phyloP scores from a whole-genome alignment of 768 basidiomycete genomes.

The Hypholoma sublateritium region DNA sequence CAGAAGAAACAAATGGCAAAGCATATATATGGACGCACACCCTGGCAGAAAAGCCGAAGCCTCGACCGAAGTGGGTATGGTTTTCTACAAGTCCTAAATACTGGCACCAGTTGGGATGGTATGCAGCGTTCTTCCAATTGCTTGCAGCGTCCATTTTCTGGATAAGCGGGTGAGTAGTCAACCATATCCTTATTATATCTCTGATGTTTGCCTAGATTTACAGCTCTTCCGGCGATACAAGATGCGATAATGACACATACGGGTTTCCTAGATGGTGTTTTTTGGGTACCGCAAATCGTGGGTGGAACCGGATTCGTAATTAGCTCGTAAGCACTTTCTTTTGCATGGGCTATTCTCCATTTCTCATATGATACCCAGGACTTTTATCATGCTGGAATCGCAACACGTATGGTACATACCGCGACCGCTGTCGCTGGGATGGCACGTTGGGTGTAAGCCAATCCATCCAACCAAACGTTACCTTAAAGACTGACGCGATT shows the following conservation, averaged over 20 bases:
- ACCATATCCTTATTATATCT: background rate
- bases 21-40: background rate
- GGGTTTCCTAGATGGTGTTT: slow-evolving; percentile 44
- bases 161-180: slow-evolving; percentile 42
- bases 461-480: background rate
- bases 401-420: slow-evolving; percentile 57
- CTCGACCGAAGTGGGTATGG: slow-evolving; percentile 31
- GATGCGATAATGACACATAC: slow-evolving; percentile 24
- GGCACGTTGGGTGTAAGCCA: slow-evolving; percentile 47
- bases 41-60: background rate
- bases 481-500: background rate
- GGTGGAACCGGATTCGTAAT: slow-evolving; percentile 62
- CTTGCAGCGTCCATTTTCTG: slow-evolving; percentile 62
- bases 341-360: background rate
- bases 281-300: slow-evolving; percentile 63
- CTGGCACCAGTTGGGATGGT: slow-evolving; percentile 46
- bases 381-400: slow-evolving; percentile 52
- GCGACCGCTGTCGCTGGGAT: slow-evolving; percentile 45
- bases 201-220: slow-evolving; percentile 23
- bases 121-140: slow-evolving; percentile 50
- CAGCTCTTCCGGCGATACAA: slow-evolving; percentile 37
- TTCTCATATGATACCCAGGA: slow-evolving; percentile 10
- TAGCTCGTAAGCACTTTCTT: slow-evolving; percentile 31
- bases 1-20: background rate
- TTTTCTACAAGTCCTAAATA: slow-evolving; percentile 36